phyloP scores from a whole-genome alignment of 2,329 filamentous ascomycete species.

The Plenodomus lindquistii region DNA sequence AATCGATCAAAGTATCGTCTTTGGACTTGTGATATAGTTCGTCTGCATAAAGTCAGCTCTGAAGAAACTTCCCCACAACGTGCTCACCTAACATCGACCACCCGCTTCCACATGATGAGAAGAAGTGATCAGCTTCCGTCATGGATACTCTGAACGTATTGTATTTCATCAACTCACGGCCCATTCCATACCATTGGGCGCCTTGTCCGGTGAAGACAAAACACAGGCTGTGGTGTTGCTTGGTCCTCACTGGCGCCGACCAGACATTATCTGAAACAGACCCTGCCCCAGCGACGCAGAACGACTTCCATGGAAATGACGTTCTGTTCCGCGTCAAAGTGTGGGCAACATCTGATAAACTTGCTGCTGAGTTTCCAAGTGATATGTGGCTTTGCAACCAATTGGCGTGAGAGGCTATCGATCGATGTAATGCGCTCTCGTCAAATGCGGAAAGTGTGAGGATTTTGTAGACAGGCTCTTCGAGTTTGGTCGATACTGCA shows the following conservation, averaged over 20 bases:
- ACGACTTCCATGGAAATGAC: conserved; percentile 12
- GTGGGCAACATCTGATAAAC: conserved; percentile 12
- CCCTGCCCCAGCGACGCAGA: not conserved
- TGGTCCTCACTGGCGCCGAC: conserved; percentile 3
- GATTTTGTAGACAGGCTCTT: not conserved
- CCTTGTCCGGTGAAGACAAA: conserved; percentile 40
- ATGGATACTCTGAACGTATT: conserved; percentile 13
- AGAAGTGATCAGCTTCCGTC: conserved; percentile 9
- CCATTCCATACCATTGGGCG: conserved; percentile 34
- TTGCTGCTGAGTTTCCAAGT: not conserved
- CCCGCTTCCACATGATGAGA: conserved; percentile 13
- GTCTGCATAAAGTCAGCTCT: conserved; percentile 1
- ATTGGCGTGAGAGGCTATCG: not conserved
- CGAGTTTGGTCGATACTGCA: not conserved
- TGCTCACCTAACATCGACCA: conserved; percentile 14
- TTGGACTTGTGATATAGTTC: conserved; percentile 10
- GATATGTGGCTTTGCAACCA: conserved; percentile 4
- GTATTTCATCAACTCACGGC: conserved; percentile 20
- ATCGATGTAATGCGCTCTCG: conserved; percentile 7
- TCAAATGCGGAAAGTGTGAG: conserved; percentile 11
- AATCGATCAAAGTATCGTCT: conserved; percentile 8
- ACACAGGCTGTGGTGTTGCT: not conserved
- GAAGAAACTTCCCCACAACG: not conserved
- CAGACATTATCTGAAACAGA: not conserved
- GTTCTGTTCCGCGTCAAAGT: conserved; percentile 10